Base-by-base conservation (phyloP, 2,329 filamentous ascomycete genomes). In the Xylariaceae sp. region DNA sequence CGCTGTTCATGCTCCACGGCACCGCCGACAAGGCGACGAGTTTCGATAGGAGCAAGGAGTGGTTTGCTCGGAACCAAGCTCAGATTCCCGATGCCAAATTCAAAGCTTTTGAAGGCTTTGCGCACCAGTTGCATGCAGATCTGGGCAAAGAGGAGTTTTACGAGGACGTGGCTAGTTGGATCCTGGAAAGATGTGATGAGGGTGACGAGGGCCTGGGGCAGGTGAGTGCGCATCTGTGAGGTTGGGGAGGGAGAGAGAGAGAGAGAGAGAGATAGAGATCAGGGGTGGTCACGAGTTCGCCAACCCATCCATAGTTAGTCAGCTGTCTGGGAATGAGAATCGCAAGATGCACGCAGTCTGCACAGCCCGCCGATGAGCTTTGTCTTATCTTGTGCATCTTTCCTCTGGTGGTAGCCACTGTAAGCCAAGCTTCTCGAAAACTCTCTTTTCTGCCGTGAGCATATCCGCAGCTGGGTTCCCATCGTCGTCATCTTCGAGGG, bases 391-490 rank as follows among this genome's bases (percentile, higher is more conserved):
- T 1, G 86, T 88, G 63, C 85, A 89, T 58, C 88, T 78, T 68
- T 89, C 84, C 55, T 77, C 76, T 0, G 88, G 84, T 21, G 76
- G 74, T 52, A 83, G 77, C 78, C 83, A 91, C 44, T 79, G 76
- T 56, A 96, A 71, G 0, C 81, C 87, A 58, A 96, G 67, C 0
- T 86, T 87, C 57, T 85, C 81, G 76, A 97, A 95, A 0, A 96
- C 86, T 57, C 84, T 80, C 70, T 77, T 84, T 74, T 96, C 92
- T 5, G 91, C 89, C 60, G 87, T 85, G 65, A 83, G 73, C 75
- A 88, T 83, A 44, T 85, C 76, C 61, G 80, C 80, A 9, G 84
- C 83, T 59, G 65, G 67, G 59, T 79, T 72, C 1, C 72, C 71
- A 19, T 67, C 65, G 0, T 66, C 66, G 50, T 65, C 78, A 66